Base-by-base conservation (phyloP, 768 basidiomycete genomes). In the Sutorius australiensis region DNA sequence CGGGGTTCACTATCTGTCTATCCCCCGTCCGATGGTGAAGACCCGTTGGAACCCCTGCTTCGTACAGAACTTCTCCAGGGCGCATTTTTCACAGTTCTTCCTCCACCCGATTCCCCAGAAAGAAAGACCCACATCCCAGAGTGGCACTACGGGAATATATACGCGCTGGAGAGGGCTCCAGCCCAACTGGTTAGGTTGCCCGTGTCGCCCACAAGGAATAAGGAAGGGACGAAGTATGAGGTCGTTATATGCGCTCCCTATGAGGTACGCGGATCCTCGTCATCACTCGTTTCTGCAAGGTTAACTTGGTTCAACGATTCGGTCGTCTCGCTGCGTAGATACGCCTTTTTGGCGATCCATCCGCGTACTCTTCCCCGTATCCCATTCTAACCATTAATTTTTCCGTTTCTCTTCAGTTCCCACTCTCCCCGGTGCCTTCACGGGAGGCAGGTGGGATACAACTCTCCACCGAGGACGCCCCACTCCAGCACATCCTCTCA, bases 61-160 rank as follows among this genome's bases (percentile, higher is more conserved):
- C 73, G 76, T 3, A 73, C 89, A 1, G 75, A 86, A 31, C 73
- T 93, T 11, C 68, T 79, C 10, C 87, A 86, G 61, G 91, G 82
- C 0, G 84, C 90, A 3, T 92, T 87, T 65, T 90, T 92, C 62
- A 73, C 89, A 7, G 64, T 95, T 39, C 58, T 87, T 12, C 84
- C 87, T 11, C 60, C 63, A 11, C 48, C 68, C 31, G 54, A 59
- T 16, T 61, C 69, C 3, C 75, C 74, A 9, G 46, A 50, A 57
- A 58, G 65, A 46, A 42, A 49, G 46, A 46, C 57, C 0, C 50
- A 53, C 37, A 59, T 73, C 6, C 74, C 75, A 6, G 70, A 79
- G 63, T 95, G 92, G 92, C 79, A 86, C 65, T 70, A 81, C n/a
- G 92, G 91, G 32, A 91, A 95, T 64, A 83, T 95, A n/a, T 95